A percentile compares a stretch with the other conserved stretches of the same genome.
Conservation (phyloP, 148 eudicot species). For the Dianthus caryophyllus region DNA sequence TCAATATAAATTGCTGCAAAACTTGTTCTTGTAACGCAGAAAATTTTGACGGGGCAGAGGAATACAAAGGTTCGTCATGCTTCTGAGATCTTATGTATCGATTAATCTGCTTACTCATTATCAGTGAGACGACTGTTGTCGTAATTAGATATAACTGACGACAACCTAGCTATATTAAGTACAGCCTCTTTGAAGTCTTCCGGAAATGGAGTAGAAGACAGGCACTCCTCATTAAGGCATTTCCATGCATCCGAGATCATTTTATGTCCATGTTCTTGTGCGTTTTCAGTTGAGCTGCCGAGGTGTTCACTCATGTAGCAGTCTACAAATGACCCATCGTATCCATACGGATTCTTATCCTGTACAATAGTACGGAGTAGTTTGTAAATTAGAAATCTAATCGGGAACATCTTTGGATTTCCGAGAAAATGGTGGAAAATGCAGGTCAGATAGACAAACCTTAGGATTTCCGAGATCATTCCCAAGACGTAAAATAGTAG, state of each 20-base stretch:
- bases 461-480: too few species aligned
- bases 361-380: conserved; percentile 18
- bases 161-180: conserved; percentile 36
- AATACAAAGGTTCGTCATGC: neutral
- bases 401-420: too few species aligned
- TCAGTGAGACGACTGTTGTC: conserved; percentile 15
- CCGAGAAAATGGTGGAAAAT: too few species aligned
- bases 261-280: conserved; percentile 18
- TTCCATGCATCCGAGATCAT: conserved; percentile 43
- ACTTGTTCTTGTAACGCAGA: neutral
- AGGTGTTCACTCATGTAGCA: conserved; percentile 34
- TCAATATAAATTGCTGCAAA: too few species aligned
- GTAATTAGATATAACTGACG: conserved; percentile 36
- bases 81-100: neutral
- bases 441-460: conserved; percentile 23
- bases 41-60: too few species aligned
- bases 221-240: conserved; percentile 25
- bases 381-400: too few species aligned
- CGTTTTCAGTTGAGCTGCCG: conserved; percentile 16
- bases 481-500: conserved; percentile 62
- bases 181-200: conserved; percentile 21
- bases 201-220: conserved; percentile 24
- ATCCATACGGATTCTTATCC: conserved; percentile 22
- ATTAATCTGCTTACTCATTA: conserved; percentile 24
- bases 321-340: conserved; percentile 34